phyloP scores from a whole-genome alignment of 2,329 filamentous ascomycete genomes.

The Pseudogymnoascus pannorum region DNA sequence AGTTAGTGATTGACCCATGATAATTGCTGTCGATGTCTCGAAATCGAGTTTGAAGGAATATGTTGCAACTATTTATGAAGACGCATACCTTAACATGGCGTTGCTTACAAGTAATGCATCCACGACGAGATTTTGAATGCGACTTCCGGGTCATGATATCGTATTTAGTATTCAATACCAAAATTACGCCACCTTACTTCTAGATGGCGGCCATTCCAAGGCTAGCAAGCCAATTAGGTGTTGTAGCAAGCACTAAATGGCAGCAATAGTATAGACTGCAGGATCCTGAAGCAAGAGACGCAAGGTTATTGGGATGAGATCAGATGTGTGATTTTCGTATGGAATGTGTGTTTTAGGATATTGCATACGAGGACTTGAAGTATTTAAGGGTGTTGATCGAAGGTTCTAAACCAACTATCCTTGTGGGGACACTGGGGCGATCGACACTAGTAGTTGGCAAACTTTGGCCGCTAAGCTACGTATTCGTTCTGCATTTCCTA shows the following conservation, averaged over 20 bases:
- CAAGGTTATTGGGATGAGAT: neutral
- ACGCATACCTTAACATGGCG: slow-evolving; percentile 28
- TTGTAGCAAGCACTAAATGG: neutral
- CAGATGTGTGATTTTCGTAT: neutral
- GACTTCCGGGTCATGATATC: slow-evolving; percentile 15
- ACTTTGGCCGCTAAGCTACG: neutral
- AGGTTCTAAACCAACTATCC: neutral
- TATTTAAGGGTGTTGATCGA: neutral
- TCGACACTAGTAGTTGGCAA: neutral
- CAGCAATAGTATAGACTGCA: neutral
- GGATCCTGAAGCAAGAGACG: neutral
- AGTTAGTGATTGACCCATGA: neutral
- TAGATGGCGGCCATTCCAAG: neutral
- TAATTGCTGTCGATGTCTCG: neutral
- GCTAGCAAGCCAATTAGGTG: neutral
- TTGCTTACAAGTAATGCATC: slow-evolving; percentile 28
- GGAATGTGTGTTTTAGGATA: neutral
- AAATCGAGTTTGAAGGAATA: neutral
- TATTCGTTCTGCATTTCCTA: neutral
- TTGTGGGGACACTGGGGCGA: neutral
- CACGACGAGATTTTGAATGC: slow-evolving; percentile 30
- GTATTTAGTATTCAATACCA: neutral
- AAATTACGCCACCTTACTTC: neutral
- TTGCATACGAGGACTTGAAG: neutral
- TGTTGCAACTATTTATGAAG: neutral